phyloP scores from a whole-genome alignment of 176 grass and related monocot species.

The Carex scoparia region DNA sequence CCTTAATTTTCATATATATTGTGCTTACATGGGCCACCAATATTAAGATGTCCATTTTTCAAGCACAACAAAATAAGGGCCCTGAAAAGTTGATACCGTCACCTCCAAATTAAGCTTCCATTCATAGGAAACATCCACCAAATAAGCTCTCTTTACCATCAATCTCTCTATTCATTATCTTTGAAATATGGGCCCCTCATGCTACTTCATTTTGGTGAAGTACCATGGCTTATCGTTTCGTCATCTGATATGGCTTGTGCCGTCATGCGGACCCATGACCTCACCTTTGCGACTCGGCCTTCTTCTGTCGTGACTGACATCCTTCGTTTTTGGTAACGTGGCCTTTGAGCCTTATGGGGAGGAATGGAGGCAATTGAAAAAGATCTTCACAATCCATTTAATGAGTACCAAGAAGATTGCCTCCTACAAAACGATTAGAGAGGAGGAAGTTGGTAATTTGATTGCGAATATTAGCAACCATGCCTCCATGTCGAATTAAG shows the following conservation, averaged over 20 bases:
- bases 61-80: neutral
- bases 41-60: too few relatives aligned
- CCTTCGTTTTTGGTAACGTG: neutral
- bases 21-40: too few relatives aligned
- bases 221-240: conserved; percentile 23
- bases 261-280: conserved; percentile 26
- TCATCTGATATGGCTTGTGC: conserved; percentile 17
- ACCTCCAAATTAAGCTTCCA: too few relatives aligned
- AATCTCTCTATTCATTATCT: conserved; percentile 13
- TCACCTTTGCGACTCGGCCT: conserved; percentile 14
- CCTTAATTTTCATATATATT: too few relatives aligned
- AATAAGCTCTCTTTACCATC: conserved; percentile 15
- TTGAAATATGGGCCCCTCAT: conserved; percentile 21
- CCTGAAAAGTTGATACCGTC: conserved; percentile 20
- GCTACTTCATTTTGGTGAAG: conserved; percentile 14
- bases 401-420: neutral
- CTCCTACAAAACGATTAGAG: neutral
- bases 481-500: neutral
- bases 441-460: conserved; percentile 19
- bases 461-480: neutral
- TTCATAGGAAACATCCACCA: conserved; percentile 29
- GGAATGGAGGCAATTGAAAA: conserved; percentile 9
- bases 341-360: conserved; percentile 12
- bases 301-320: neutral
- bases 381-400: conserved; percentile 15